Conservation (phyloP, 2,329 filamentous ascomycete species). For the Fusarium napiforme region DNA sequence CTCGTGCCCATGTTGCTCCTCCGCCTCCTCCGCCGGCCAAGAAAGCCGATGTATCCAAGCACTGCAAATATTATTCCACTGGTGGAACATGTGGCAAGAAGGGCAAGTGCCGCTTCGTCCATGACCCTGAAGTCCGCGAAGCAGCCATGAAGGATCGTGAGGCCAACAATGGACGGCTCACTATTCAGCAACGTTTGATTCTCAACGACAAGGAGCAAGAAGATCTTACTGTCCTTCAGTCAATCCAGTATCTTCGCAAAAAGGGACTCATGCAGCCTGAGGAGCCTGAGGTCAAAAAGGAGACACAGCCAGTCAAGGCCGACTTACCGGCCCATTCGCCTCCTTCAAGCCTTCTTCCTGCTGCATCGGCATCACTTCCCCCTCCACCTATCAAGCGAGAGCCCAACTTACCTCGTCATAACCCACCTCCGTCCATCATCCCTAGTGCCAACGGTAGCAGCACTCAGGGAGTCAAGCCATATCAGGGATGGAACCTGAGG, state of each 20-base stretch:
- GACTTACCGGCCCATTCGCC: slow-evolving; percentile 30
- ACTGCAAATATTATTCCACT: slow-evolving; percentile 78
- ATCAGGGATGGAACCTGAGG: slow-evolving; percentile 52
- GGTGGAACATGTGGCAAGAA: slow-evolving; percentile 77
- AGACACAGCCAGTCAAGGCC: slow-evolving; percentile 32
- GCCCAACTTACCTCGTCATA: slow-evolving; percentile 48
- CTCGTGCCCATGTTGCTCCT: slow-evolving; percentile 52
- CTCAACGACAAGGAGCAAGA: slow-evolving; percentile 76
- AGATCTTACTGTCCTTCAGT: slow-evolving; percentile 72
- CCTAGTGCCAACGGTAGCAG: slow-evolving; percentile 48
- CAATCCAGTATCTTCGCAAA: slow-evolving; percentile 72
- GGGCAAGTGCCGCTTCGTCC: slow-evolving; percentile 79
- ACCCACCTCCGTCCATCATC: slow-evolving; percentile 45
- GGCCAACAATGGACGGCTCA: slow-evolving; percentile 72
- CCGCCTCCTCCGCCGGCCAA: slow-evolving; percentile 59
- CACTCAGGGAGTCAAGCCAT: slow-evolving; percentile 49
- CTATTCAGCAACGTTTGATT: slow-evolving; percentile 72
- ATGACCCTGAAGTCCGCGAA: slow-evolving; percentile 71
- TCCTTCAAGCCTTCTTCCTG: slow-evolving; percentile 50
- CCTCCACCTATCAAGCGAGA: slow-evolving; percentile 50
- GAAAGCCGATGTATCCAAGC: slow-evolving; percentile 70
- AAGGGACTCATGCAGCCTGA: slow-evolving; percentile 61
- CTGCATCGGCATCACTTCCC: slow-evolving; percentile 53
- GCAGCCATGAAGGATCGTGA: slow-evolving; percentile 72
- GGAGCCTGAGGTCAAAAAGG: slow-evolving; percentile 29